Conservation (phyloP, 2,329 filamentous ascomycete genomes). For the Colletotrichum neosansevieriae region DNA sequence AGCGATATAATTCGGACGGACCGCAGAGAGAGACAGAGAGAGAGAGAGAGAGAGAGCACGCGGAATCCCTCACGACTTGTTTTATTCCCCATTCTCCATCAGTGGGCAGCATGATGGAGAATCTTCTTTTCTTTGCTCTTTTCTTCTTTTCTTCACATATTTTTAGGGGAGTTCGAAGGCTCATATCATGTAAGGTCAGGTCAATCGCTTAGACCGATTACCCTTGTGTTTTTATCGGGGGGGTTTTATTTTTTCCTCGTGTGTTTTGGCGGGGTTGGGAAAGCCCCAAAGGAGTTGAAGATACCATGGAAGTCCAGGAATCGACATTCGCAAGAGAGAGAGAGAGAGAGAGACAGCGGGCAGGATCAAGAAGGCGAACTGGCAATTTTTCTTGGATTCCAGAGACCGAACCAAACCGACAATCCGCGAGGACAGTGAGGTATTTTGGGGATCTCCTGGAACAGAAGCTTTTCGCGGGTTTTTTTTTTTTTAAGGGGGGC, state of each 20-base stretch:
- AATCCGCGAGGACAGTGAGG: conserved; percentile 1
- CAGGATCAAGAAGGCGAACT: conserved; percentile 9
- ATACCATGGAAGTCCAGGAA: conserved; percentile 34
- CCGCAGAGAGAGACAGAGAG: conserved; percentile 28
- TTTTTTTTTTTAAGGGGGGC: neutral
- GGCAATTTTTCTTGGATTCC: conserved; percentile 6
- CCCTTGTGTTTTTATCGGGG: conserved; percentile 2
- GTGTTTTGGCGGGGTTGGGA: too few species aligned
- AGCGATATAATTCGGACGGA: conserved; percentile 30
- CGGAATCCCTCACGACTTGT: conserved; percentile 36
- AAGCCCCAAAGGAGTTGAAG: conserved; percentile 30
- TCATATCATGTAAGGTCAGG: conserved; percentile 27
- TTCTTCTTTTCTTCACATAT: conserved; percentile 15
- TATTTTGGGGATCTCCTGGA: neutral
- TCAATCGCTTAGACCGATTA: neutral
- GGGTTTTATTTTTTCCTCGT: neutral
- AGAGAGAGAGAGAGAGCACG: conserved; percentile 26
- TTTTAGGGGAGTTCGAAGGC: conserved; percentile 3
- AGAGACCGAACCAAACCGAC: neutral
- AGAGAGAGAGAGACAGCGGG: neutral
- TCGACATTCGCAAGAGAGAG: conserved; percentile 14
- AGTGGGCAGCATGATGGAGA: conserved; percentile 36
- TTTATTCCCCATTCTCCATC: conserved; percentile 33
- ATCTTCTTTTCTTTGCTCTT: conserved; percentile 12
- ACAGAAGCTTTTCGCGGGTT: neutral